phyloP scores from a whole-genome alignment of 2,329 filamentous ascomycete species.

The Fusarium hostae region DNA sequence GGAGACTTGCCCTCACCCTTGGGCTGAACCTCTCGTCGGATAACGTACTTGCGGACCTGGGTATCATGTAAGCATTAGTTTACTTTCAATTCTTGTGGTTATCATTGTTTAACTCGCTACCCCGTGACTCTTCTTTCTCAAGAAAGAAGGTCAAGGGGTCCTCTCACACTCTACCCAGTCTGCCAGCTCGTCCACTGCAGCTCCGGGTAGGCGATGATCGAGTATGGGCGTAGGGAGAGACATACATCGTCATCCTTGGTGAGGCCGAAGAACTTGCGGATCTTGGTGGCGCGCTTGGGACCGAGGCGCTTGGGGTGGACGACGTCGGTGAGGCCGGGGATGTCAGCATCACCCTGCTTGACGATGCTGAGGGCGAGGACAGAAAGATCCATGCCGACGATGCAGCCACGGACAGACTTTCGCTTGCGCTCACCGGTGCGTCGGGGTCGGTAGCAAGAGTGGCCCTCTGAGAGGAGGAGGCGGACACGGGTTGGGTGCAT shows the following conservation, averaged over 20 bases:
- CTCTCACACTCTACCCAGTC: conserved; percentile 71
- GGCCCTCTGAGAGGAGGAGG: conserved; percentile 93
- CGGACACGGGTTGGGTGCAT: conserved; percentile 99
- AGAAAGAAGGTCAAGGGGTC: conserved; percentile 40
- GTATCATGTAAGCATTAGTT: conserved; percentile 54
- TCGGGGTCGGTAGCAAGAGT: conserved; percentile 99
- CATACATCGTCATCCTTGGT: conserved; percentile 99
- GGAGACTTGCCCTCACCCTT: conserved; percentile 97
- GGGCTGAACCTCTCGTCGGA: conserved; percentile 96
- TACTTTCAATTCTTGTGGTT: conserved; percentile 37
- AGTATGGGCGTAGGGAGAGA: conserved; percentile 66
- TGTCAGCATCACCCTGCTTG: conserved; percentile 96
- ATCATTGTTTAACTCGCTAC: conserved; percentile 40
- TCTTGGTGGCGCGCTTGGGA: conserved; percentile 99
- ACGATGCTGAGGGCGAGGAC: conserved; percentile 95
- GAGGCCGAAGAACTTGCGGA: conserved; percentile 99
- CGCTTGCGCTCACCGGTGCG: conserved; percentile 99
- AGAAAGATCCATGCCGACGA: conserved; percentile 94
- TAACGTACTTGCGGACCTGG: conserved; percentile 99
- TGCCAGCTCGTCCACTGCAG: conserved; percentile 57
- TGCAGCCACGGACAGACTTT: conserved; percentile 99
- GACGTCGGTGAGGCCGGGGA: conserved; percentile 96
- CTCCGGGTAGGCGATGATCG: conserved; percentile 77
- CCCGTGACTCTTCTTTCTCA: conserved; percentile 20
- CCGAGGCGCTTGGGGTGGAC: conserved; percentile 99